Conservation (phyloP, 192 early-diverging fungal species). For the Linnemannia hyalina region DNA sequence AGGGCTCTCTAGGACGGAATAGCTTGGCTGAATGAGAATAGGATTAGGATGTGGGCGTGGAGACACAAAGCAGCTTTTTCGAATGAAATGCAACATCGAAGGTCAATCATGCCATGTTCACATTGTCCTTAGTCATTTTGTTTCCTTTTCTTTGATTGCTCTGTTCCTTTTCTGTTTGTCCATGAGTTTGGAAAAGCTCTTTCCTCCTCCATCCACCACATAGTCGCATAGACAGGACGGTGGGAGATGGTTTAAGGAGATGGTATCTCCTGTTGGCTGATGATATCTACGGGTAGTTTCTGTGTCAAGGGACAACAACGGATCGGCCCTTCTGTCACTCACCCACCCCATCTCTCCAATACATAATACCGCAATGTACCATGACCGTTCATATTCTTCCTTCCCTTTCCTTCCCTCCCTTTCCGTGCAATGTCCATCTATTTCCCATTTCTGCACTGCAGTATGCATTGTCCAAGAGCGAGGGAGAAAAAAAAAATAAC, state of each 20-base stretch:
- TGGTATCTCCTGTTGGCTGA: too few relatives aligned
- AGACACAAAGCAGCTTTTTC: slow-evolving; percentile 5
- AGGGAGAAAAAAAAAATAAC: background rate
- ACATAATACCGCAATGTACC: slow-evolving; percentile 1
- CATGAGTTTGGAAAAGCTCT: background rate
- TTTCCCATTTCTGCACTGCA: background rate
- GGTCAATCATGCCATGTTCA: background rate
- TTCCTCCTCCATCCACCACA: too few relatives aligned
- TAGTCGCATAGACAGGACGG: too few relatives aligned
- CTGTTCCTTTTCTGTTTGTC: background rate
- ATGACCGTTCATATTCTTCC: background rate
- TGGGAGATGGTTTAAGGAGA: too few relatives aligned
- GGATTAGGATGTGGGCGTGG: background rate
- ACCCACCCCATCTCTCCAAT: background rate
- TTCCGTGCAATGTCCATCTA: background rate
- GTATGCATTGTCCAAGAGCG: too few relatives aligned
- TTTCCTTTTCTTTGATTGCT: background rate
- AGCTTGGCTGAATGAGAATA: background rate
- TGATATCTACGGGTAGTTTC: background rate
- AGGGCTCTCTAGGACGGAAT: background rate
- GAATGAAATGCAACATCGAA: background rate
- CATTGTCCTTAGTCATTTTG: background rate
- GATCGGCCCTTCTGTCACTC: background rate
- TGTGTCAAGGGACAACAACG: background rate
- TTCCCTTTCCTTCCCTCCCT: background rate